Percentiles rank a stretch among this genome's conserved stretches.
phyloP scores from a whole-genome alignment of 768 basidiomycete species.

The Porpolomopsis calyptriformis region DNA sequence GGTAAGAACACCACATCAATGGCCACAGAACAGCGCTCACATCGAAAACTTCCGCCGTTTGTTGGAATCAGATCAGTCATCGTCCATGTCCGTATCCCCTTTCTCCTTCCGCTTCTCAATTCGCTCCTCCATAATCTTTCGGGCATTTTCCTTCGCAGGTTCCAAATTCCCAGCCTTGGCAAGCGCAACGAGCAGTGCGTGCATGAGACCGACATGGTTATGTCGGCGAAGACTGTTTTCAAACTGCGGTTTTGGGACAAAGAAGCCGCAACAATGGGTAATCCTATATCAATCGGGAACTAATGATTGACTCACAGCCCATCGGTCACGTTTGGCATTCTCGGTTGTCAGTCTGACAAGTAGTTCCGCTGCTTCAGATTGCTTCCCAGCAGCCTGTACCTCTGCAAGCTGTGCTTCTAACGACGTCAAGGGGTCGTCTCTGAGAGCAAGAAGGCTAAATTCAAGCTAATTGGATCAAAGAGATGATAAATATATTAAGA shows the following conservation, averaged over 20 bases:
- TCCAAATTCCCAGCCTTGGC: constrained; percentile 60
- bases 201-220: constrained; percentile 76
- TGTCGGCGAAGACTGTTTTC: constrained; percentile 82
- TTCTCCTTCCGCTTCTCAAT: constrained; percentile 33
- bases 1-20: not conserved
- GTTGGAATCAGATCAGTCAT: constrained; percentile 22
- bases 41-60: not conserved
- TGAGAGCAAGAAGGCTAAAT: constrained; percentile 84
- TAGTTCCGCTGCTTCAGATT: constrained; percentile 41
- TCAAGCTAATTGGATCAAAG: constrained; percentile 47
- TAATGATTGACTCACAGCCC: constrained; percentile 52
- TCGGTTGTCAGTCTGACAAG: constrained; percentile 52
- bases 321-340: constrained; percentile 64
- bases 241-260: constrained; percentile 37
- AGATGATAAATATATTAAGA: not conserved
- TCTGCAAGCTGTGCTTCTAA: constrained; percentile 50
- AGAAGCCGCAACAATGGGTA: constrained; percentile 7
- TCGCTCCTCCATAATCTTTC: constrained; percentile 34
- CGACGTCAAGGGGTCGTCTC: constrained; percentile 66
- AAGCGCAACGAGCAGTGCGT: constrained; percentile 60
- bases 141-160: constrained; percentile 37
- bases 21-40: not conserved
- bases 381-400: constrained; percentile 30
- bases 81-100: constrained; percentile 39
- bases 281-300: not conserved